A percentile compares a stretch with the other conserved stretches of the same genome.
Conservation (phyloP, 163 green algal genomes). For the Scenedesmus sp. region DNA sequence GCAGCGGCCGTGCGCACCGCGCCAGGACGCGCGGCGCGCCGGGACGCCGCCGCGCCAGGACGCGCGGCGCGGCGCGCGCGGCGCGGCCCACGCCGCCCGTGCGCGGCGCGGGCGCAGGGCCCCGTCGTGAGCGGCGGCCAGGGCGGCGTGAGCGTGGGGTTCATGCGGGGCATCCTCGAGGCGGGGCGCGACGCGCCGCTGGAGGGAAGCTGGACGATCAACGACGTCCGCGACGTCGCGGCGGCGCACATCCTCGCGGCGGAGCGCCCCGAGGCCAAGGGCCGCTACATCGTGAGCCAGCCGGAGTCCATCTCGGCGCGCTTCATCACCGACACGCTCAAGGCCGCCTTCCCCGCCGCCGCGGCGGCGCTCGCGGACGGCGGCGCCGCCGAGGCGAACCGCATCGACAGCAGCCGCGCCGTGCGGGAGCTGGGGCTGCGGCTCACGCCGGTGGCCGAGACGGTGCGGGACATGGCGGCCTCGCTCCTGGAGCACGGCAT, state of each 20-base stretch:
- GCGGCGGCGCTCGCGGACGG: slow-evolving; percentile 38
- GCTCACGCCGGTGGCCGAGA: slow-evolving; percentile 29
- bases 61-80: too few species aligned
- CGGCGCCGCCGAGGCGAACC: background rate
- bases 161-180: slow-evolving; percentile 64
- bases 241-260: slow-evolving; percentile 76
- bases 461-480: slow-evolving; percentile 36
- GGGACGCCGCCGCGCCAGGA: too few species aligned
- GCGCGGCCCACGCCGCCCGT: too few species aligned
- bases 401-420: slow-evolving; percentile 35
- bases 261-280: slow-evolving; percentile 60
- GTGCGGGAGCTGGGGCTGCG: slow-evolving; percentile 26
- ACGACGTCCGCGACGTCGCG: slow-evolving; percentile 79
- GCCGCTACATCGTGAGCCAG: slow-evolving; percentile 77
- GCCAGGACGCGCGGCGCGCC: too few species aligned
- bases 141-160: slow-evolving; percentile 63
- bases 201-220: slow-evolving; percentile 42
- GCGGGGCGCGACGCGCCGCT: slow-evolving; percentile 47
- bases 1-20: too few species aligned
- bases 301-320: slow-evolving; percentile 22
- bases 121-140: slow-evolving; percentile 52
- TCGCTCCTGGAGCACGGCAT: slow-evolving; percentile 26
- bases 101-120: too few species aligned
- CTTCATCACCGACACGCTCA: slow-evolving; percentile 53
- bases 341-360: slow-evolving; percentile 46